Conservation (phyloP, 805 yeast species). For the Saturnispora serradocipensis region DNA sequence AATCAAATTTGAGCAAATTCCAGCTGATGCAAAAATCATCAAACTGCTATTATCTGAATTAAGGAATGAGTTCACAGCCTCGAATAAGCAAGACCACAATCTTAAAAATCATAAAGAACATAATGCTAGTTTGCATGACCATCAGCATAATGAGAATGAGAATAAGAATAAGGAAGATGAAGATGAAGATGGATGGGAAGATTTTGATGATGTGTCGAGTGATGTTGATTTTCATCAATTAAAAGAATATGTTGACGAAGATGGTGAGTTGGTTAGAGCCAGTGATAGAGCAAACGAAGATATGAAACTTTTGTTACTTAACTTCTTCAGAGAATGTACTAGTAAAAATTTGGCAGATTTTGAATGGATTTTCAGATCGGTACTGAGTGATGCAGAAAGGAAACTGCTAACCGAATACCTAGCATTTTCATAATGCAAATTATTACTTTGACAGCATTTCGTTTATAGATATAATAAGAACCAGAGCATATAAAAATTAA, state of each 20-base stretch:
- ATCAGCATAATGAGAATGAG: conserved; percentile 32
- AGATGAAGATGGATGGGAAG: conserved; percentile 67
- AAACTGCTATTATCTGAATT: conserved; percentile 65
- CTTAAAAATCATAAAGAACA: conserved; percentile 15
- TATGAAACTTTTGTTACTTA: conserved; percentile 32
- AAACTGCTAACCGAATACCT: conserved; percentile 38
- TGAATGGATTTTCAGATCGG: conserved; percentile 36
- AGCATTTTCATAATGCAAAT: conserved; percentile 17
- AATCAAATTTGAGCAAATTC: conserved; percentile 50
- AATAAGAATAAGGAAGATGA: conserved; percentile 36
- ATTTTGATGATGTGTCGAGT: conserved; percentile 51
- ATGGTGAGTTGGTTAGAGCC: conserved; percentile 21
- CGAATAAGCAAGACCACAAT: conserved; percentile 33
- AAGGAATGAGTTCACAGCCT: conserved; percentile 43
- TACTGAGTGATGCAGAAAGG: conserved; percentile 45
- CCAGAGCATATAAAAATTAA: not conserved
- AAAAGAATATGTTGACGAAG: conserved; percentile 45
- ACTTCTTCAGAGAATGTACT: conserved; percentile 51
- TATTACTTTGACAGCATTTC: not conserved
- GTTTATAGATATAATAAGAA: not conserved
- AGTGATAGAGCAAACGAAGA: conserved; percentile 22
- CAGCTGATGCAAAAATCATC: conserved; percentile 64
- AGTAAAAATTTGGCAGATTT: conserved; percentile 42
- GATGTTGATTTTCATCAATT: conserved; percentile 55
- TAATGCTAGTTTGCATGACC: conserved; percentile 9